Evolutionary conservation across 495 filamentous ascomycete genomes (phyloP), one percentile per base, ranked within the genome.

Genomic region (Penicillium atrosanguineum): DNA sequence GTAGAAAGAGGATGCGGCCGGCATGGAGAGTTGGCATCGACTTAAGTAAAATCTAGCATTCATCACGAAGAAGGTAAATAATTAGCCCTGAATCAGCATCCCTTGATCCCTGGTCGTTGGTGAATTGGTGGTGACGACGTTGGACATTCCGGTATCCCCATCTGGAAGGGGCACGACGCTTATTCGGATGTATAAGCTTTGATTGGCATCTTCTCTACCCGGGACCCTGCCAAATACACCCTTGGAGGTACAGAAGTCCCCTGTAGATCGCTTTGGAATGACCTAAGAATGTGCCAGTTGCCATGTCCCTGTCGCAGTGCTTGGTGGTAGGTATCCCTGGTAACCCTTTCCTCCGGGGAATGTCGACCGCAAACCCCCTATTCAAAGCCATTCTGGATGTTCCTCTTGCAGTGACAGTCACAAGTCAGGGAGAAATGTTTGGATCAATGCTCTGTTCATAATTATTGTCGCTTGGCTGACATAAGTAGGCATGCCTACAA

Each of bases 241-340:
- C 21, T 41, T 7, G 36, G 21, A 16, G 18, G 38, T 4, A 20
- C 12, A 21, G 23, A 26, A 16, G 18, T 23, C 51, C 29, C 37
- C n/a, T 58, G 53, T 53, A 39, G 31, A 52, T 60, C 56, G 39
- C 21, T 42, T 14, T 49, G 63, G 63, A 64, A 64, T 67, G 63
- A 23, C 12, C n/a, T 25, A 55, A 52, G 53, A 62, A 67, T 67
- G 57, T 57, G 55, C 63, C 55, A 60, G 50, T 60, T 59, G 41
- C 55, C 34, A 49, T 52, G 41, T 55, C 38, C 46, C 36, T 42
- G 29, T 50, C 23, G 16, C 43, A 23, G 52, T 45, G 49, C 41
- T 41, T 44, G 51, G 39, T 38, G 41, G 23, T 55, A 50, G 41
- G 23, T 55, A 50, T 45, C 60, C 57, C 60, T 61, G 26, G 60